Percentiles rank a stretch among this genome's conserved stretches.
phyloP scores from a whole-genome alignment of 345 rosid species.

The Populus euphratica region DNA sequence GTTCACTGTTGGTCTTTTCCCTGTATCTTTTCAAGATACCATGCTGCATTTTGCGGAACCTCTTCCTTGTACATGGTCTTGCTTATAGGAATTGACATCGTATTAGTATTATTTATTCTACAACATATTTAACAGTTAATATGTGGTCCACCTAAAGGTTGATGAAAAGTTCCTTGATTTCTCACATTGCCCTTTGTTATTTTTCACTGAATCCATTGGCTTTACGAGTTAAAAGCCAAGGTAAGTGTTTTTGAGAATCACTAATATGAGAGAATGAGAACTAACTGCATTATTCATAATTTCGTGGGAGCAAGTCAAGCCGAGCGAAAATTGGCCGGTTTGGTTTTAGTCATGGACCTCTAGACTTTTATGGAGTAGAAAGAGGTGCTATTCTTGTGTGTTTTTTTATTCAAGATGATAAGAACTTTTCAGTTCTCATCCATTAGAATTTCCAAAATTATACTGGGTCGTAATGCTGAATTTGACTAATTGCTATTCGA shows the following conservation, averaged over 20 bases:
- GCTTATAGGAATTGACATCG: no score
- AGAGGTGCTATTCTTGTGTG: neutral
- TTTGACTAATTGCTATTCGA: conserved; percentile 13
- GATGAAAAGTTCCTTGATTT: neutral
- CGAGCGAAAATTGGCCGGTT: neutral
- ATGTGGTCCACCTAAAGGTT: neutral
- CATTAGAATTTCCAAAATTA: neutral
- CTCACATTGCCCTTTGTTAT: neutral
- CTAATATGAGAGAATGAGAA: neutral
- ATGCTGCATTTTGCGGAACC: no score
- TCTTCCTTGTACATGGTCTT: no score
- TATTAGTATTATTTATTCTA: no score
- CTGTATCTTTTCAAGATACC: no score
- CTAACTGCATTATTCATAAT: neutral
- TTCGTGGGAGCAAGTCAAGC: neutral
- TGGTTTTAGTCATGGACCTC: neutral
- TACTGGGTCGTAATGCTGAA: neutral
- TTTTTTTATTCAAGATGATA: neutral
- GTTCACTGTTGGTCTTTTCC: no score
- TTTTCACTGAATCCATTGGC: neutral
- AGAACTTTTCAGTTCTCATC: neutral
- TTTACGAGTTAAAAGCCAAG: neutral
- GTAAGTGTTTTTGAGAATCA: neutral
- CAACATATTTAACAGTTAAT: no score
- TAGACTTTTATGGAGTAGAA: no score